Evolutionary conservation across 495 filamentous ascomycete species (phyloP).

Genomic region (Immersiella caudata): DNA sequence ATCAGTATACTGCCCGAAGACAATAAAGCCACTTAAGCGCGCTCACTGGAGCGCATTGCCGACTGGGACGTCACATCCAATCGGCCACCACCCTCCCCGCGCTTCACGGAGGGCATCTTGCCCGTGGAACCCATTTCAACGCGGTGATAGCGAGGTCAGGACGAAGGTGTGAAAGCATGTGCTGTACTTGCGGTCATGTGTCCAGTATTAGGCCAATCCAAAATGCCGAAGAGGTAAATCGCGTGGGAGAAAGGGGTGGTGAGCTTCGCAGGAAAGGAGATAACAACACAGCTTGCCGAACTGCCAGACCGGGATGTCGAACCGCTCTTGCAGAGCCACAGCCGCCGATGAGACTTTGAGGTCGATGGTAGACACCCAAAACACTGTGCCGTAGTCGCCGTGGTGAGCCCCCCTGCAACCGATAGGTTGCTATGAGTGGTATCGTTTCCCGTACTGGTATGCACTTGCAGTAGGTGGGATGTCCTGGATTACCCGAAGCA

Average conservation of each 20-base stretch:
- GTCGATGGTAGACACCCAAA: constrained; percentile 8
- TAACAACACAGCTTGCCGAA: constrained; percentile 14
- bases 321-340: constrained; percentile 13
- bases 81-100: constrained; percentile 14
- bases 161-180: constrained; percentile 21
- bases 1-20: constrained; percentile 10
- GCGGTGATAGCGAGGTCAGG: constrained; percentile 18
- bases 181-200: constrained; percentile 14
- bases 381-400: constrained; percentile 7
- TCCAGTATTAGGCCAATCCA: neutral
- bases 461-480: constrained; percentile 13
- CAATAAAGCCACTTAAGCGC: constrained; percentile 19
- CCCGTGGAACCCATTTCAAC: constrained; percentile 2
- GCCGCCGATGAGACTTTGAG: constrained; percentile 12
- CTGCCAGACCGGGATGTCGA: constrained; percentile 15
- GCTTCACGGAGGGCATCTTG: constrained; percentile 10
- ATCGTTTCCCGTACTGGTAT: constrained; percentile 19
- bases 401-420: neutral
- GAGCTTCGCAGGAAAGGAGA: constrained; percentile 17
- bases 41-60: constrained; percentile 18
- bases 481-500: constrained; percentile 24
- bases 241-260: neutral
- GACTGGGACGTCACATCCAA: constrained; percentile 17
- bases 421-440: constrained; percentile 17
- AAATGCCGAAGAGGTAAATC: neutral